Percentiles rank a stretch among this genome's conserved stretches.
Evolutionary conservation across 2,329 filamentous ascomycete genomes (phyloP).

Genomic region (Talaromyces verruculosus): DNA sequence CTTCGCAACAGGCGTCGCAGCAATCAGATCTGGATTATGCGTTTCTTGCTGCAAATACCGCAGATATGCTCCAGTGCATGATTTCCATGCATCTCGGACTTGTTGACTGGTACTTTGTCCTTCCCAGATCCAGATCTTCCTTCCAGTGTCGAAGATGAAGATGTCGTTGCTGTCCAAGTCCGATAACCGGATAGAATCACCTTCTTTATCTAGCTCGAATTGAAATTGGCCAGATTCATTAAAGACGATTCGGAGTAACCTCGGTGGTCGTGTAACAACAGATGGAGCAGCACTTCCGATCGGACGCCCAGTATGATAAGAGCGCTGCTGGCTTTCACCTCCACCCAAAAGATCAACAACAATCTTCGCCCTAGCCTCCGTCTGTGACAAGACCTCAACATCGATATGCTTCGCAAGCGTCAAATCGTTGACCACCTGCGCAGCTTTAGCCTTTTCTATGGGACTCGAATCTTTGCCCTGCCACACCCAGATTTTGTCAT

Average conservation of each 20-base stretch:
- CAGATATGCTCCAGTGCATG: slow-evolving; percentile 13
- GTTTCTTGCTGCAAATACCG: slow-evolving; percentile 11
- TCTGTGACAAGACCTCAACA: slow-evolving; percentile 64
- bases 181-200: slow-evolving; percentile 42
- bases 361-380: slow-evolving; percentile 49
- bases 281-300: slow-evolving; percentile 30
- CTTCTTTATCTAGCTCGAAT: slow-evolving; percentile 61
- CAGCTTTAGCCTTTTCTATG: slow-evolving; percentile 68
- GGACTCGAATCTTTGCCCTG: slow-evolving; percentile 65
- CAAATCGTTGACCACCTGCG: slow-evolving; percentile 59
- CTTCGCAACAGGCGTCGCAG: slow-evolving; percentile 23
- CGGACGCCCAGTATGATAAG: slow-evolving; percentile 48
- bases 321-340: slow-evolving; percentile 41
- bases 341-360: slow-evolving; percentile 60
- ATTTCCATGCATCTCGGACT: slow-evolving; percentile 60
- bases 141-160: slow-evolving; percentile 62
- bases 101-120: slow-evolving; percentile 57
- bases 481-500: slow-evolving; percentile 68
- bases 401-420: slow-evolving; percentile 62
- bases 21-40: slow-evolving; percentile 17
- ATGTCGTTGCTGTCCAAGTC: slow-evolving; percentile 62
- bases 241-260: slow-evolving; percentile 56
- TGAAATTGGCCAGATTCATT: slow-evolving; percentile 57
- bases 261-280: slow-evolving; percentile 35
- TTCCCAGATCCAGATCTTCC: slow-evolving; percentile 65